A percentile compares a stretch with the other conserved stretches of the same genome.
Conservation (phyloP, 805 yeast genomes). For the Candida silvatica region DNA sequence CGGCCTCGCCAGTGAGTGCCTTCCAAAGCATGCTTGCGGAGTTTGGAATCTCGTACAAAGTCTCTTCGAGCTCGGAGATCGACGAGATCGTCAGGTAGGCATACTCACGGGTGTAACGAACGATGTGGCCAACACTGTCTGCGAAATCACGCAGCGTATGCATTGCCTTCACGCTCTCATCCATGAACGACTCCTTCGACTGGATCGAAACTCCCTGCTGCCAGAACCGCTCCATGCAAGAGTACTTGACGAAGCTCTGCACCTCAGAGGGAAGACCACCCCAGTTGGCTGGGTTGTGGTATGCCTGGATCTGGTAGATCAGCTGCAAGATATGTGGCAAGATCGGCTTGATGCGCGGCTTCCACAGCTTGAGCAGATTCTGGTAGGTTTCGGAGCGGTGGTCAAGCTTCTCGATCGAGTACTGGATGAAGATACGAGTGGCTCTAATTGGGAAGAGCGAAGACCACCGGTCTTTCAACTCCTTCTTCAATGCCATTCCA, state of each 20-base stretch:
- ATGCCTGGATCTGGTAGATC: conserved; percentile 85
- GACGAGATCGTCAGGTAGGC: conserved; percentile 87
- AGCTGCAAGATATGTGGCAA: conserved; percentile 85
- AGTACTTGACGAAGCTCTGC: conserved; percentile 82
- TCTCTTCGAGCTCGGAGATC: conserved; percentile 80
- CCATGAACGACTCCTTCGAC: conserved; percentile 87
- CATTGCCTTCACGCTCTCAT: conserved; percentile 90
- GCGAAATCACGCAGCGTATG: conserved; percentile 94
- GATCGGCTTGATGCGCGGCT: conserved; percentile 86
- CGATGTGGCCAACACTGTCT: conserved; percentile 93
- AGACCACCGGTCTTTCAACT: conserved; percentile 85
- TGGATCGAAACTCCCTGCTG: conserved; percentile 96
- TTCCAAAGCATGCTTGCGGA: conserved; percentile 72
- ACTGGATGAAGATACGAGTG: conserved; percentile 89
- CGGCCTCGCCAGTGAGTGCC: conserved; percentile 76
- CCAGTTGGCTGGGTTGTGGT: conserved; percentile 94
- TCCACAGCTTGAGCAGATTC: conserved; percentile 72
- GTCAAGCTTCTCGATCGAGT: conserved; percentile 83
- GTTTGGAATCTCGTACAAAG: conserved; percentile 78
- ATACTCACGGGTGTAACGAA: conserved; percentile 92
- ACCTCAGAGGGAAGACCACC: conserved; percentile 78
- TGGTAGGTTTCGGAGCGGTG: conserved; percentile 71
- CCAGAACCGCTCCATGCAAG: conserved; percentile 94
- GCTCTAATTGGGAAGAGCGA: conserved; percentile 93
- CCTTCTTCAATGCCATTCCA: conserved; percentile 69